Base-by-base conservation (phyloP, 1,284 basidiomycete genomes). In the Cryptococcus amylolentus region DNA sequence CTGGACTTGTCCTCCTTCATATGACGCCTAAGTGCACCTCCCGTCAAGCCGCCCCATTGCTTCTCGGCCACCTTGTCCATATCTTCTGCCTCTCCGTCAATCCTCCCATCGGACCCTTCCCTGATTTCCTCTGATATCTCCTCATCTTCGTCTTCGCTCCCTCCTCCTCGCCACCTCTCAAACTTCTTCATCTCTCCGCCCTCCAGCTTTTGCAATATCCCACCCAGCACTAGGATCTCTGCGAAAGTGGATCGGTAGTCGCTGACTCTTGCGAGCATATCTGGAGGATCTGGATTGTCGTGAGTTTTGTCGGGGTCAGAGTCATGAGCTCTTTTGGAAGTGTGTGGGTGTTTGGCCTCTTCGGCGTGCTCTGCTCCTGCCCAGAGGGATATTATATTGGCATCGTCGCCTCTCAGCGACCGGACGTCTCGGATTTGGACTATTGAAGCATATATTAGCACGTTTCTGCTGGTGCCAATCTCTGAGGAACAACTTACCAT, bases 231-330 rank as follows among this genome's bases (percentile, higher is more conserved):
- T 1, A 79, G 67, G 18, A 78, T 64, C 54, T 72, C 68, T 13
- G 78, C 78, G 57, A 77, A 79, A 0, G 71, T 71, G 49, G 69
- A 61, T 23, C 78, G 68, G 50, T 79, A 79, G 16, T 51, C 42
- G 14, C 60, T 47, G 5, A 73, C 68, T 8, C 70, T 51, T 2
- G 53, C 20, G 7, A 71, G 58, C 67, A 71, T 68, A 57, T 69
- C 66, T 8, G 57, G 35, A 42, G 41, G 41, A 14, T 43, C 35
- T 40, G 50, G 35, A 31, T 40, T 35, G 27, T 50, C n/a, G 27
- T 54, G 20, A 3, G 20, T 18, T 53, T 54, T 41, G 8, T 54
- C 27, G 18, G 27, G 38, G 10, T 55, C 49, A 16, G 37, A 26
- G 12, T 35, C 23, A 42, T 35, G 44, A 13, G 14, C 39, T 51